Percentiles rank a stretch among this genome's conserved stretches.
Evolutionary conservation across 177 flowering plant genomes (phyloP).

Genomic region (Vitis hybrid): DNA sequence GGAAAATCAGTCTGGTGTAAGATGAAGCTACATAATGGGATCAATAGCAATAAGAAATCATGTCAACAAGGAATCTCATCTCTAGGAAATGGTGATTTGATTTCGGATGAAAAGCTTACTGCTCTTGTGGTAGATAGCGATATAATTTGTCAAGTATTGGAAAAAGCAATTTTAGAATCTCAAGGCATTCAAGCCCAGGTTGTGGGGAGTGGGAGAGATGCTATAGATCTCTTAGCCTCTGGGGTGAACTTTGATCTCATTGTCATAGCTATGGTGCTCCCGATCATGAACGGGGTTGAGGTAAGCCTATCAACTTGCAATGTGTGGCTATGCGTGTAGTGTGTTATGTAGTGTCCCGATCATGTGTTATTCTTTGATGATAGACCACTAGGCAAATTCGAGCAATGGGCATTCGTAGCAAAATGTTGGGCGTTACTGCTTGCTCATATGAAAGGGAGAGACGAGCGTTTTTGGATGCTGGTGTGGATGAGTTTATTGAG

Average conservation of each 20-base stretch:
- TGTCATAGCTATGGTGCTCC: not conserved
- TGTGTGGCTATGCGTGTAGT: too few species aligned
- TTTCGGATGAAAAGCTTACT: not conserved
- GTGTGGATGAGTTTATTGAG: conserved; percentile 1
- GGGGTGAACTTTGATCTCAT: not conserved
- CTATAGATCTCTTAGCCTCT: not conserved
- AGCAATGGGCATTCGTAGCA: conserved; percentile 1
- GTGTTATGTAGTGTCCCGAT: too few species aligned
- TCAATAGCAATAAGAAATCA: too few species aligned
- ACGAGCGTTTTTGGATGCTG: conserved; percentile 11
- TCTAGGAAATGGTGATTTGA: too few species aligned
- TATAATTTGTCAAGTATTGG: not conserved
- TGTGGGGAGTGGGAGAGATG: conserved; percentile 1
- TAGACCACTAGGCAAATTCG: conserved; percentile 4
- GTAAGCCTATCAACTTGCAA: not conserved
- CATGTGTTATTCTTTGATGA: not conserved
- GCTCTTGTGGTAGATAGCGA: conserved; percentile 10
- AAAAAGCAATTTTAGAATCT: not conserved
- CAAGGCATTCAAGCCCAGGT: not conserved
- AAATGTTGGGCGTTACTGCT: not conserved
- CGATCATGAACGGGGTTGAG: not conserved
- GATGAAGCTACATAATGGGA: too few species aligned
- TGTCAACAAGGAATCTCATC: too few species aligned
- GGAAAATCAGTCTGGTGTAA: too few species aligned
- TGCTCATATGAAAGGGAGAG: not conserved